phyloP scores from a whole-genome alignment of 225 moss, liverwort and hornwort species.

The Marchantia paleacea region DNA sequence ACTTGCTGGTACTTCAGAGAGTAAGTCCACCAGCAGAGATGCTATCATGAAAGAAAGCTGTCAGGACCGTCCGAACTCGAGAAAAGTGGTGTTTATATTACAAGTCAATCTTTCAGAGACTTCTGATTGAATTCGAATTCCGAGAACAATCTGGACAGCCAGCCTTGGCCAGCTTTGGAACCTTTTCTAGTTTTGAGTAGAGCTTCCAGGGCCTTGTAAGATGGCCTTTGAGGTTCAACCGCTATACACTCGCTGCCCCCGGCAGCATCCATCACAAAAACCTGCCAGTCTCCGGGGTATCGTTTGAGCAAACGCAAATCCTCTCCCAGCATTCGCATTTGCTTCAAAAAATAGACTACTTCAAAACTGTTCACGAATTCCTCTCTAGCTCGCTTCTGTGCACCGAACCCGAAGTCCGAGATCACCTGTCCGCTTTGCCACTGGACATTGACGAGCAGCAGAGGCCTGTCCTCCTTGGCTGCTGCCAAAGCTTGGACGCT shows the following conservation, averaged over 20 bases:
- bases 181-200: slow-evolving; percentile 69
- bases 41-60: no score
- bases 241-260: slow-evolving; percentile 69
- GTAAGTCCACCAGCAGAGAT: no score
- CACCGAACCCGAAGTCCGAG: slow-evolving; percentile 89
- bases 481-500: slow-evolving; percentile 44
- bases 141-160: slow-evolving; percentile 70
- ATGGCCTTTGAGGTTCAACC: slow-evolving; percentile 49
- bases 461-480: slow-evolving; percentile 53
- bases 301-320: slow-evolving; percentile 77
- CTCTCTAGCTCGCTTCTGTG: slow-evolving; percentile 61
- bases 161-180: slow-evolving; percentile 76
- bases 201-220: slow-evolving; percentile 62
- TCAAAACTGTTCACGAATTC: slow-evolving; percentile 70
- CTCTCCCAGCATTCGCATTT: slow-evolving; percentile 79
- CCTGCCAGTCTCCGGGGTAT: slow-evolving; percentile 90
- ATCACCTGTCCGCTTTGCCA: slow-evolving; percentile 94
- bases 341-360: slow-evolving; percentile 70
- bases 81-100: no score
- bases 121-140: slow-evolving; percentile 83
- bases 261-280: slow-evolving; percentile 62
- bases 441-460: slow-evolving; percentile 76
- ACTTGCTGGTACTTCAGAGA: no score
- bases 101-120: slow-evolving; percentile 47
- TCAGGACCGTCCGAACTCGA: no score